Evolutionary conservation across 805 yeast genomes (phyloP), one percentile per base, ranked within the genome.

Genomic region (Cyberlindnera japonica): DNA sequence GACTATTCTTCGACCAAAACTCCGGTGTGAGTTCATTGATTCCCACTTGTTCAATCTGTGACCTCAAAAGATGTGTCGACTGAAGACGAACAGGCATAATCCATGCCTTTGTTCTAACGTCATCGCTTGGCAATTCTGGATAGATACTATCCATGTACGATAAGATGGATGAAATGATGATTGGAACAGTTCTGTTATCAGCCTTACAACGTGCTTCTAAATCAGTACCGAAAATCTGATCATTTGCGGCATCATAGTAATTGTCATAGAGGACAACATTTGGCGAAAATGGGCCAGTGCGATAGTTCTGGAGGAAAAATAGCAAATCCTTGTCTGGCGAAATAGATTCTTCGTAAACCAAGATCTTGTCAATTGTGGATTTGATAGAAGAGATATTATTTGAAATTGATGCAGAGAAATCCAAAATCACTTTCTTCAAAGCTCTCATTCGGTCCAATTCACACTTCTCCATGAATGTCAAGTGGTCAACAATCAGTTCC

Each of bases 151-250:
- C 95, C 72, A 87, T 72, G 52, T 77, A 75, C 14, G 77, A 73
- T 35, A 87, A 64, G 27, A 81, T 73, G 2, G 81, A 66, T 22
- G 84, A 78, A 0, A 86, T 69, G 11, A 87, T 59, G 8, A 74
- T 47, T 2, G 95, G 95, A 11, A 87, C 93, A 4, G 77, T 76
- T 49, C 77, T 81, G 46, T 77, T 72, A 54, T 86, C 95, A 38
- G 79, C 69, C 31, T 90, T 70, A 38, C 89, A 76, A 38, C 86
- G 74, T 18, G 81, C 74, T 41, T 79, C 83, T 35, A 87, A 62
- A 47, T 81, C 90, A 34, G 84, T 82, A 11, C 96, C 96, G 64
- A 87, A 87, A 8, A 81, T 80, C 58, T 84, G 91, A 33, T 79
- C 72, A 33, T 63, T 67, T 33, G 79, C 76, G 6, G 85, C 74